Evolutionary conservation across 495 filamentous ascomycete genomes (phyloP), one percentile per base, ranked within the genome.

Genomic region (Stereocaulon alpinum): DNA sequence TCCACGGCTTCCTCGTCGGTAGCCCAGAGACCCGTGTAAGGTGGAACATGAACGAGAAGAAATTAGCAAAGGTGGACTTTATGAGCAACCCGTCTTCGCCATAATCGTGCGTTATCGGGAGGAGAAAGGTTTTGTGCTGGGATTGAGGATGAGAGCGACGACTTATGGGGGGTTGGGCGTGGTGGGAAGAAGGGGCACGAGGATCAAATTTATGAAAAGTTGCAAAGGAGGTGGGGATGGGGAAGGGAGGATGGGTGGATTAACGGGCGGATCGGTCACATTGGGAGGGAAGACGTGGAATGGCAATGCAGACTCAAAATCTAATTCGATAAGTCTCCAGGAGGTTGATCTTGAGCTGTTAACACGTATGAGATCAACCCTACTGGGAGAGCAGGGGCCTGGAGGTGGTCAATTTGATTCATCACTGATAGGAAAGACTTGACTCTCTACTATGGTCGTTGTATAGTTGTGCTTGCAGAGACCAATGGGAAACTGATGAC

Each of bases 31-130:
- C 24, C 12, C 14, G 3, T 4, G 55, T 57, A 18, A 57, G 6
- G 27, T 57, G 55, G 55, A 57, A 15, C 14, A 57, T 57, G 10
- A 10, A 50, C 40, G 55, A 57, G 41, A 57, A 57, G 55, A 57
- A 40, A 30, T 29, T 17, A 47, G n/a, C 55, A 57, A 57, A 40
- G 32, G 41, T 40, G 56, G 56, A 22, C 22, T 59, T 30, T 59
- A 59, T 22, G 56, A 59, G 56, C 56, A 59, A 40, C 56, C 45
- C 4, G 10, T 20, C 3, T 44, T 59, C 20, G 56, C 56, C 20
- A 20, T 59, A 17, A 27, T 53, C 10, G 43, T 59, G 45, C 17
- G 56, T 17, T 30, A 53, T 53, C 4, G n/a, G 11, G 24, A 20
- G 17, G 55, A 47, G 20, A 47, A 29, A 47, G 55, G 37, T 0